phyloP scores from a whole-genome alignment of 2,329 filamentous ascomycete species.

The Paradendryphiella salina region DNA sequence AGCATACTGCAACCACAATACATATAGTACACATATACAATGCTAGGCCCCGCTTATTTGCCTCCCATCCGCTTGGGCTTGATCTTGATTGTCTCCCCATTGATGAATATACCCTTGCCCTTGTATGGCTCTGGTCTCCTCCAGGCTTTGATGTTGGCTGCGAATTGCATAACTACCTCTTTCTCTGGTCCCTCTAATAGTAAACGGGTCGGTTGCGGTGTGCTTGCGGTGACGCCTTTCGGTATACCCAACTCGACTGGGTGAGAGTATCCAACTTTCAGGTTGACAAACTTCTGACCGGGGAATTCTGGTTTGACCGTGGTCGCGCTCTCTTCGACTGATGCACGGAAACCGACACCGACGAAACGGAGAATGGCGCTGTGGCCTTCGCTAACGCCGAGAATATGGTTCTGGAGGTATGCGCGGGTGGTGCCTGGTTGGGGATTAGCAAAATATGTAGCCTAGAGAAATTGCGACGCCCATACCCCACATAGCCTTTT shows the following conservation, averaged over 20 bases:
- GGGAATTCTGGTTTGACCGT: constrained; percentile 69
- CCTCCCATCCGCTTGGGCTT: constrained; percentile 76
- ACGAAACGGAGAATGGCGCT: constrained; percentile 90
- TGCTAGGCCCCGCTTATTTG: constrained; percentile 43
- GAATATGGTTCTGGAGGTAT: constrained; percentile 86
- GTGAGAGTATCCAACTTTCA: constrained; percentile 97
- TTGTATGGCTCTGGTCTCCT: constrained; percentile 95
- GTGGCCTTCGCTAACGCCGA: constrained; percentile 95
- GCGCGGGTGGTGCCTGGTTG: constrained; percentile 79
- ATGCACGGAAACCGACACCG: constrained; percentile 92
- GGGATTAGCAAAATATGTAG: constrained; percentile 6
- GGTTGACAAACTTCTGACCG: constrained; percentile 83
- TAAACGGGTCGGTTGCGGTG: constrained; percentile 87
- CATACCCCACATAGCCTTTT: constrained; percentile 94
- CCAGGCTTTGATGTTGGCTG: constrained; percentile 85
- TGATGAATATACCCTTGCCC: constrained; percentile 98
- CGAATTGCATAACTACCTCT: constrained; percentile 86
- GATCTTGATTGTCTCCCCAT: constrained; percentile 95
- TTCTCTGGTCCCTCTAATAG: constrained; percentile 86
- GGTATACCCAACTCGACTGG: constrained; percentile 89
- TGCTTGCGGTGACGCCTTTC: constrained; percentile 78
- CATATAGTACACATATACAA: constrained; percentile 26
- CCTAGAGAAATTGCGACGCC: background rate
- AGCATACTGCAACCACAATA: background rate
- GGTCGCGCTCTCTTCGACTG: constrained; percentile 73